Conservation (phyloP, 805 yeast genomes). For the Candida arabinofermentans region DNA sequence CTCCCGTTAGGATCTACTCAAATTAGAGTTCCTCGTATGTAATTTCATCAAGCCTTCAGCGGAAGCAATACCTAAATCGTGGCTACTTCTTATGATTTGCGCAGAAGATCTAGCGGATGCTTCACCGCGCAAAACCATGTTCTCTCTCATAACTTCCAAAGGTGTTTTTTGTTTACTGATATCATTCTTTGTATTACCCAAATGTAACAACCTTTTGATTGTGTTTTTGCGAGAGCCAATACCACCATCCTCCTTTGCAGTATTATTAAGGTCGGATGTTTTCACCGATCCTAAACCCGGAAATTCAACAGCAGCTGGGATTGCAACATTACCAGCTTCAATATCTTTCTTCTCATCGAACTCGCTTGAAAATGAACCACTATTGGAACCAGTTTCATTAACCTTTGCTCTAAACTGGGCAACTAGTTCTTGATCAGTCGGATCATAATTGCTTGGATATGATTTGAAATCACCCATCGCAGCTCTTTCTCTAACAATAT, state of each 20-base stretch:
- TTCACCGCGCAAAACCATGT: conserved; percentile 22
- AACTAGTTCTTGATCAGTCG: conserved; percentile 39
- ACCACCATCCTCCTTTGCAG: not conserved
- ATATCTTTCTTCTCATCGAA: conserved; percentile 15
- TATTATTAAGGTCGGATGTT: not conserved
- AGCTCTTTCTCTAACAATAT: conserved; percentile 63
- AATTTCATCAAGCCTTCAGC: conserved; percentile 22
- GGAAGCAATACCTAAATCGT: conserved; percentile 20
- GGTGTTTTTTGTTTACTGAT: conserved; percentile 4
- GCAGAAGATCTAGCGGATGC: conserved; percentile 21
- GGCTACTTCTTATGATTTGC: conserved; percentile 23
- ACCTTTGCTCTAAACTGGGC: conserved; percentile 13
- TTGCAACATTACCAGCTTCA: conserved; percentile 7
- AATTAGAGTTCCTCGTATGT: conserved; percentile 14
- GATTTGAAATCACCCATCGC: conserved; percentile 46
- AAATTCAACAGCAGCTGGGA: not conserved
- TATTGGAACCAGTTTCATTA: not conserved
- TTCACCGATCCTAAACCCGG: conserved; percentile 1
- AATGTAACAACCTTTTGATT: conserved; percentile 10
- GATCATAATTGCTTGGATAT: conserved; percentile 50
- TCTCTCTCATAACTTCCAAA: conserved; percentile 16
- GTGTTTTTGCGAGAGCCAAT: conserved; percentile 16
- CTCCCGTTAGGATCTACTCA: not conserved
- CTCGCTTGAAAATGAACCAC: conserved; percentile 5
- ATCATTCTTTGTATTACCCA: not conserved